Base-by-base conservation (phyloP, 2,329 filamentous ascomycete genomes). In the Verticillium longisporum region DNA sequence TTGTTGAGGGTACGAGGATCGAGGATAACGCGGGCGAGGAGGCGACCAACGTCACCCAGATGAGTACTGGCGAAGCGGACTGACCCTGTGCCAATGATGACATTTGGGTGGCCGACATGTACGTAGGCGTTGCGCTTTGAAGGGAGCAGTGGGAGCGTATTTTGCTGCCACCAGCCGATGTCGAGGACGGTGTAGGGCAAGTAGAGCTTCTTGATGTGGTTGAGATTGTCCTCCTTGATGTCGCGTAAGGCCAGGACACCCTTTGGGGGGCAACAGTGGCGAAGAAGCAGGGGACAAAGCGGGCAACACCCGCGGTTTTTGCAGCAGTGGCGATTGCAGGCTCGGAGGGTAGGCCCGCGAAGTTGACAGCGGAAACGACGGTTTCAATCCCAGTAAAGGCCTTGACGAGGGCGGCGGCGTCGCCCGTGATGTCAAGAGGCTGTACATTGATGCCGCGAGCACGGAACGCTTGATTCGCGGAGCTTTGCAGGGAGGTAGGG, bases 171-270 rank as follows among this genome's bases (percentile, higher is more conserved):
- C 73, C 74, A 83, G 15, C 83, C 83, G 6, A 84, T 77, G 64
- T 86, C 77, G 65, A 86, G 81, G 66, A 83, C 72, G 11, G 83
- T 86, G 70, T 80, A 86, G 0, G 80, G 80, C 1, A 86, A 74
- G 34, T 73, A 68, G 2, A 80, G 66, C 60, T 74, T 70, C 66
- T 78, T 77, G 65, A 84, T 74, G 60, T 80, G 75, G 61, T 81
- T 75, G 66, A 80, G 75, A 15, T 84, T 72, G 1, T 73, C 70
- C 63, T 84, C 80, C 72, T 85, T 85, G 57, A 56, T 26, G 11
- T 71, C 70, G 36, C 58, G 57, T 4, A 68, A 14, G 6, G 6
- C 9, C 65, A 71, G 67, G 1, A 71, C 64, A 4, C 77, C 77
- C 0, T 75, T 72, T 6, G 61, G 55, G 1, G 76, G 0, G 74